Evolutionary conservation across 225 moss, liverwort and hornwort species (phyloP), one percentile per base, ranked within the genome.

Genomic region (Rhytidiadelphus loreus): DNA sequence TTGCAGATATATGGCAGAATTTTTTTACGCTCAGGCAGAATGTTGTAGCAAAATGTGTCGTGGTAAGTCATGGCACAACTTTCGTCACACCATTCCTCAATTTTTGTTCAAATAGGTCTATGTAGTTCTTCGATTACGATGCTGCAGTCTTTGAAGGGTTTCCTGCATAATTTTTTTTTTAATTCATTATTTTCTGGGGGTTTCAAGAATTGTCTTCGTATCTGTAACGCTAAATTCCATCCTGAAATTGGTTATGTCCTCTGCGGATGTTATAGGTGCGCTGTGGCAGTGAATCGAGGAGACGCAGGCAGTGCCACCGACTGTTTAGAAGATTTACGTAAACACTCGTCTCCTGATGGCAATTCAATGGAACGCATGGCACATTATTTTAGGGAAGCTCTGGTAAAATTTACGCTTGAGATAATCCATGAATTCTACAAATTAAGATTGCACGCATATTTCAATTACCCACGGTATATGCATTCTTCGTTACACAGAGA

Each of bases 351-450:
- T 29, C 92, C 92, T 37, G 53, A 83, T 53, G 95, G 96, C 44
- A 94, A 91, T 77, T 89, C 92, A n/a, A 92, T 91, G 59, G 88
- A 95, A 82, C 90, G 95, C 44, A 87, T 97, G 95, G 89, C 92
- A 26, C 92, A 96, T 90, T 96, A 94, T 80, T 84, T 92, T n/a
- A 92, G 93, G 85, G 97, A 95, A 92, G 95, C 97, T 83, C 89
- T 97, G 82, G 96, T 97, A 87, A 85, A 84, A 63, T 62, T 37
- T 72, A 39, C 22, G 30, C 52, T 44, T 29, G 56, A 58, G 25
- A 52, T 33, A 57, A 65, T 41, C 66, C 21, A 57, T 82, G 58
- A 24, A 76, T 82, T n/a, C 76, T 50, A 82, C 12, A 57, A 82
- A 13, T 81, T n/a, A 37, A 44, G 83, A 68, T 90, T 4, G 24